These are phyloP conservation scores for Capronia americana DNA, from an alignment of 2,329 filamentous ascomycete species.

Conservation along the genomic window DNA sequence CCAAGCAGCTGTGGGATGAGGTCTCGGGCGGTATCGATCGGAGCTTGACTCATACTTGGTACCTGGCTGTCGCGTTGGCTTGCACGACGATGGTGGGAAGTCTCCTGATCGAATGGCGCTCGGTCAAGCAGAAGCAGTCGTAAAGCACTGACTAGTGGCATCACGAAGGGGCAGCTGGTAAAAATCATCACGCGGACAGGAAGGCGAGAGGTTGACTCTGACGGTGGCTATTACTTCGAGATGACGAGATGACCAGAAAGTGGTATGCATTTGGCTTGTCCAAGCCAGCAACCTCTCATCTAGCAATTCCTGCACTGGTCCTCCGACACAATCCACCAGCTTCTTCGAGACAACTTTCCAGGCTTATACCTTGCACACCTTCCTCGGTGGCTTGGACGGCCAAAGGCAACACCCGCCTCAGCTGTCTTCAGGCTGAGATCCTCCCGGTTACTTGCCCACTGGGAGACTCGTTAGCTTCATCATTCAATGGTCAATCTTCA, in stretches of 20 bases:
- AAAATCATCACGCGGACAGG: background rate
- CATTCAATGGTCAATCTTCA: background rate
- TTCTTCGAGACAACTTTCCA: background rate
- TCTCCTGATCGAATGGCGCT: background rate
- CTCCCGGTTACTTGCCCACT: background rate
- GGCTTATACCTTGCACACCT: background rate
- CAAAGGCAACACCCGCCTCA: background rate
- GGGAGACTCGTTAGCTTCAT: background rate
- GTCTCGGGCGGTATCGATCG: background rate
- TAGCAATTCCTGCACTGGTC: background rate
- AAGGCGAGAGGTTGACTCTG: background rate
- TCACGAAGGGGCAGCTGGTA: background rate
- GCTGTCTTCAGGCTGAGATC: background rate
- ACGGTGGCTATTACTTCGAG: background rate
- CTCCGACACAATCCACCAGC: background rate
- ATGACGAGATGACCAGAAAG: background rate
- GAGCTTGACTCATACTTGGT: conserved; percentile 7
- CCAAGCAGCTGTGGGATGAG: background rate
- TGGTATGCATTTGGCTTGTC: background rate
- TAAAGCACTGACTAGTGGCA: background rate
- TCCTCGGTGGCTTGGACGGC: background rate
- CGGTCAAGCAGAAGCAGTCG: conserved; percentile 2
- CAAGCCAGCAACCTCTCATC: background rate
- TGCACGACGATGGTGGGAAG: background rate
- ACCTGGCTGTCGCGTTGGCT: conserved; percentile 1